Conservation (phyloP, 371 early-diverging fungal genomes). For the Mucor racemosus region DNA sequence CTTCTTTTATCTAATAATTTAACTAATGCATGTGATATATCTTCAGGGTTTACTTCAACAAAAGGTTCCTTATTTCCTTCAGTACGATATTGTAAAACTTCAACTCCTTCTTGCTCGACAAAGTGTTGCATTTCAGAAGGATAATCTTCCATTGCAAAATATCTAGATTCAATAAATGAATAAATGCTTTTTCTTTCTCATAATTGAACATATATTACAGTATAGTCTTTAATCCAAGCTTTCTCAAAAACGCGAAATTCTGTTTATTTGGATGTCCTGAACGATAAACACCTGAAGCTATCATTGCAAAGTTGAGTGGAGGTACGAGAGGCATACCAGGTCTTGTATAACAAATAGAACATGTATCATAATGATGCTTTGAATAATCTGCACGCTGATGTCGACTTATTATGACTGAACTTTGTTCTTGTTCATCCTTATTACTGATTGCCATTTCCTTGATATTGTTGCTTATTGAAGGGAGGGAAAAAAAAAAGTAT, state of each 20-base stretch:
- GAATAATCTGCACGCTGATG: slow-evolving; percentile 6
- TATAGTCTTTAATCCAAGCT: slow-evolving; percentile 77
- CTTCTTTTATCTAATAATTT: slow-evolving; percentile 78
- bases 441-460: not conserved
- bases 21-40: slow-evolving; percentile 78
- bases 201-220: slow-evolving; percentile 49
- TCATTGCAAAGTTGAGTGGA: slow-evolving; percentile 90
- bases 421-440: slow-evolving; percentile 1
- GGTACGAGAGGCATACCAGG: slow-evolving; percentile 71
- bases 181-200: not conserved
- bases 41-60: slow-evolving; percentile 81
- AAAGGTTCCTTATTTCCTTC: slow-evolving; percentile 96
- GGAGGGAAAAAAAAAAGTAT: not conserved
- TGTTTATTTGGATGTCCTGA: slow-evolving; percentile 86
- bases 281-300: slow-evolving; percentile 84
- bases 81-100: slow-evolving; percentile 78
- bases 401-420: slow-evolving; percentile 7
- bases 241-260: slow-evolving; percentile 80
- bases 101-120: slow-evolving; percentile 71
- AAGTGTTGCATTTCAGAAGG: slow-evolving; percentile 81
- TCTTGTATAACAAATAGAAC: slow-evolving; percentile 47
- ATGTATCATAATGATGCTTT: slow-evolving; percentile 28
- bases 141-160: slow-evolving; percentile 83
- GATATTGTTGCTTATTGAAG: not conserved
- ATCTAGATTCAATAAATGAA: slow-evolving; percentile 40